Conservation (phyloP, 768 basidiomycete species). For the Boletales sp. region DNA sequence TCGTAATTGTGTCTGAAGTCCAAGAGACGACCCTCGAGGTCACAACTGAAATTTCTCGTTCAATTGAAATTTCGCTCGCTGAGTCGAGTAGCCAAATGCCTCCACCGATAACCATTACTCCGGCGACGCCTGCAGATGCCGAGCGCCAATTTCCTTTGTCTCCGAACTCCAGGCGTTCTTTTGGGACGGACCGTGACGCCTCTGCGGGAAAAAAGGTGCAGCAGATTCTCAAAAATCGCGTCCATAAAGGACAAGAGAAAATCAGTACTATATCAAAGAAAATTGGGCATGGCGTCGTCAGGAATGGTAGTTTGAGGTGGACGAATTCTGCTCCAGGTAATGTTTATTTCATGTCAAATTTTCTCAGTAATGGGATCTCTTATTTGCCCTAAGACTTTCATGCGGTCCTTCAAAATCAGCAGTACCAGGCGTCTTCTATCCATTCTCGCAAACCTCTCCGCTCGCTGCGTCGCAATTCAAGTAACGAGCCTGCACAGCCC, state of each 20-base stretch:
- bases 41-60: not conserved
- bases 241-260: constrained; percentile 68
- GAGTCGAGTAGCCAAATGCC: not conserved
- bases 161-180: constrained; percentile 22
- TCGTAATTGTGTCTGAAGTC: constrained; percentile 10
- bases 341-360: constrained; percentile 4
- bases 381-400: constrained; percentile 56
- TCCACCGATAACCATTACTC: constrained; percentile 55
- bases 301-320: constrained; percentile 53
- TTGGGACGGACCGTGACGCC: constrained; percentile 39
- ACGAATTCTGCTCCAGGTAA: constrained; percentile 69
- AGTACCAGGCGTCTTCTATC: constrained; percentile 77
- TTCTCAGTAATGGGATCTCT: constrained; percentile 1
- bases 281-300: constrained; percentile 67
- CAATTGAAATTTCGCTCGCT: constrained; percentile 2
- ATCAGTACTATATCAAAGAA: constrained; percentile 76
- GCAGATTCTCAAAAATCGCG: constrained; percentile 69
- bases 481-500: constrained; percentile 29
- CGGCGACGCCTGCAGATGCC: constrained; percentile 51
- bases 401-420: constrained; percentile 54
- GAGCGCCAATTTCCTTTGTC: constrained; percentile 15
- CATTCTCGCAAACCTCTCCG: constrained; percentile 69
- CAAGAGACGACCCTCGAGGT: constrained; percentile 13
- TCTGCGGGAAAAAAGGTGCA: constrained; percentile 71
- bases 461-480: constrained; percentile 39